Evolutionary conservation across 441 rosid genomes (phyloP).

Genomic region (Theobroma grandiflorum): DNA sequence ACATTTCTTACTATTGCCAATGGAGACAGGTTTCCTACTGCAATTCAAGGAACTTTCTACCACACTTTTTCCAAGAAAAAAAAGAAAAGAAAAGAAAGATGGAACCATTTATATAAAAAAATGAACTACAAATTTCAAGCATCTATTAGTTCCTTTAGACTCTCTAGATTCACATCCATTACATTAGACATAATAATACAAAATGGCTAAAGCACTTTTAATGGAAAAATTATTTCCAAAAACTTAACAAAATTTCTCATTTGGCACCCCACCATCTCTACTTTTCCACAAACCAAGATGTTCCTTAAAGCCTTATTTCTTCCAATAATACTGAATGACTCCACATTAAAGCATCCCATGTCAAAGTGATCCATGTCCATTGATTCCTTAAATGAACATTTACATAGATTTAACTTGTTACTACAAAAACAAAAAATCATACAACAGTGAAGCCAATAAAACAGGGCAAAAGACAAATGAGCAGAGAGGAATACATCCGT

Average conservation of each 20-base stretch:
- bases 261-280: not conserved
- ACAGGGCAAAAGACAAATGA: not conserved
- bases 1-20: not conserved
- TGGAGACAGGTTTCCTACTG: not conserved
- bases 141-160: not conserved
- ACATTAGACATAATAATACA: not conserved
- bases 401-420: not conserved
- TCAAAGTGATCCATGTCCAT: not conserved
- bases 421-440: not conserved
- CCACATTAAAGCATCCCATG: not conserved
- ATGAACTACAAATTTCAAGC: slow-evolving; percentile 9
- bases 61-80: not conserved
- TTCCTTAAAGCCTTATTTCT: not conserved
- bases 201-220: not conserved
- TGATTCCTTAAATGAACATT: not conserved
- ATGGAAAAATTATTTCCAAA: not conserved
- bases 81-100: not conserved
- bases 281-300: not conserved
- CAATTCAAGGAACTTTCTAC: not conserved
- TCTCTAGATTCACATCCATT: not conserved
- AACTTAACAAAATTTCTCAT: not conserved
- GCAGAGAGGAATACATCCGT: not conserved
- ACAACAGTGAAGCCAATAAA: not conserved
- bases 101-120: not conserved
- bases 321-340: not conserved